Evolutionary conservation across 2,329 filamentous ascomycete genomes (phyloP), one percentile per base, ranked within the genome.

Genomic region (Ceratocystis cacaofunesta): DNA sequence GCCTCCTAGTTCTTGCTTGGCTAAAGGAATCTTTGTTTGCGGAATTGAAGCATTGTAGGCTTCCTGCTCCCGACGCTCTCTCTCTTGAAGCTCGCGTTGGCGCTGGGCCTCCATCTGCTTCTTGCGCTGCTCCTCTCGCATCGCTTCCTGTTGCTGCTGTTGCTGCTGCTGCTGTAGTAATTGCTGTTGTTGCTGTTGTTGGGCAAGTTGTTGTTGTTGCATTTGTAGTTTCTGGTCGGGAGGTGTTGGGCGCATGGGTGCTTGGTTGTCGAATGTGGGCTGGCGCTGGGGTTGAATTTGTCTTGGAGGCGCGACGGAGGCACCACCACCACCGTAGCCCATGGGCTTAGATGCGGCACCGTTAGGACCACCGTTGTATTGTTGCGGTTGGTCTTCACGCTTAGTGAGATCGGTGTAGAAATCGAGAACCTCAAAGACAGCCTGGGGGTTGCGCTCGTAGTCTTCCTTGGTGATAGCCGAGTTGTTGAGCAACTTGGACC

Each of bases 381-480:
- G 81, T 69, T 83, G 80, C 8, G 86, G 86, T 72, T 90, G 85
- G 66, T 90, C 85, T 62, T 83, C 81, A 68, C 87, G 80, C 77
- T 90, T 90, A 69, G 87, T 87, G 61, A 92, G 87, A 74, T 91
- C 88, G 1, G 88, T 90, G 76, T 92, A 92, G 76, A 92, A 92
- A 73, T 92, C 87, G 19, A 92, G 78, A 57, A 90, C 89, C 73
- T 92, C 89, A 65, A 90, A 86, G 30, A 85, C 88, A 67, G 85
- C 90, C 78, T 92, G 88, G 4, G 94, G 94, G 72, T 99, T 96
- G 73, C 94, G 92, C 76, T 95, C 90, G 76, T 97, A 97, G 74
- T 99, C 94, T 72, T 99, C 94, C 76, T 96, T 96, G 67, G 94
- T 97, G 72, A 99, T 94, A 67, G 94, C 94, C 2, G 94, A 97